phyloP scores from a whole-genome alignment of 1,284 basidiomycete genomes.

The Bjerkandera adusta region DNA sequence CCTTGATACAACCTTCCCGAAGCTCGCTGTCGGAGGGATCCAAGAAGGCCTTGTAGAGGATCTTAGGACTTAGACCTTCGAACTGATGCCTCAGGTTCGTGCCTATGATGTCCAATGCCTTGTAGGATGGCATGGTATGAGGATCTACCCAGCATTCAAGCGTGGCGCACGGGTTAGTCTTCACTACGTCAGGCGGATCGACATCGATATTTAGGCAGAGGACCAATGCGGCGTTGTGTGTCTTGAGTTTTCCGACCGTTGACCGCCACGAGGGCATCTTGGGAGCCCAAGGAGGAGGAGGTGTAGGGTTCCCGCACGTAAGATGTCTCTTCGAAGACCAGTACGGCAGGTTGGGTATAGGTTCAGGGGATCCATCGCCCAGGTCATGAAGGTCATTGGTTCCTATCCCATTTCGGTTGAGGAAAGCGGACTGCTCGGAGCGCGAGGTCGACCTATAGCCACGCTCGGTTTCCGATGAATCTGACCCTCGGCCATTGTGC shows the following conservation, averaged over 20 bases:
- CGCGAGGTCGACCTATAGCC: constrained; percentile 39
- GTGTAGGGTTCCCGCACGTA: constrained; percentile 83
- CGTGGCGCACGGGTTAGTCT: constrained; percentile 94
- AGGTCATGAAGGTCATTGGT: constrained; percentile 29
- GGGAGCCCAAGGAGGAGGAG: constrained; percentile 58
- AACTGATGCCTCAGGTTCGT: constrained; percentile 95
- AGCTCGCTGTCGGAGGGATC: constrained; percentile 96
- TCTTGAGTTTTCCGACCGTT: constrained; percentile 82
- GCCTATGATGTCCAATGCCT: constrained; percentile 88
- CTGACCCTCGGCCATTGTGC: constrained; percentile 27
- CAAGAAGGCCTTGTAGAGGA: constrained; percentile 88
- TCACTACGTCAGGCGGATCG: constrained; percentile 96
- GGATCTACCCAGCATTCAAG: constrained; percentile 99
- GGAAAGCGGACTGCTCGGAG: constrained; percentile 43
- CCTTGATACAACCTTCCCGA: constrained; percentile 82
- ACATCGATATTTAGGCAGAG: constrained; percentile 97
- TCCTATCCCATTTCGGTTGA: constrained; percentile 25
- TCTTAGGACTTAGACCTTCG: constrained; percentile 89
- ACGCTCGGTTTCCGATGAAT: constrained; percentile 48
- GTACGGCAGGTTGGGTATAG: constrained; percentile 64
- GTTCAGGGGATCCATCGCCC: constrained; percentile 42
- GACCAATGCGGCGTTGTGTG: constrained; percentile 90
- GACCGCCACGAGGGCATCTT: constrained; percentile 79
- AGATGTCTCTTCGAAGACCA: constrained; percentile 86
- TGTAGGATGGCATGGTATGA: constrained; percentile 81